These are phyloP conservation scores for Sporothrix dimorphospora DNA, from an alignment of 2,329 filamentous ascomycete genomes.

Conservation along the genomic window DNA sequence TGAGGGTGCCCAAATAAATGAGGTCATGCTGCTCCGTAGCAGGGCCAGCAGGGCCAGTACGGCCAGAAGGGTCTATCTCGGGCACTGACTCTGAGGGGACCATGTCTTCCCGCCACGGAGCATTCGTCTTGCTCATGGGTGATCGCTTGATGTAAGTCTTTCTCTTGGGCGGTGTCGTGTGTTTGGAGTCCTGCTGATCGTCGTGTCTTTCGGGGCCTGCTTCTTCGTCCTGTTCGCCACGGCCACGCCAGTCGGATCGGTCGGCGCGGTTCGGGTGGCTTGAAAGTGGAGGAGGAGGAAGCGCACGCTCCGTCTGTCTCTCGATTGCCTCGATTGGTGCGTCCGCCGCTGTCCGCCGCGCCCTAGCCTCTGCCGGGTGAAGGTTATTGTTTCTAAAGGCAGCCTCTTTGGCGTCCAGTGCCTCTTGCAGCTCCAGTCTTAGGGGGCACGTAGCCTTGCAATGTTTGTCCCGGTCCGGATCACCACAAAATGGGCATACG, in stretches of 20 bases:
- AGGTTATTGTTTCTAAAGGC: not conserved
- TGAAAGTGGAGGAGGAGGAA: not conserved
- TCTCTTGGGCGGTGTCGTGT: not conserved
- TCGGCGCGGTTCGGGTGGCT: not conserved
- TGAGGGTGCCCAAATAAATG: not conserved
- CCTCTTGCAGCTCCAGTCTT: not conserved
- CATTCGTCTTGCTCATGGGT: slow-evolving; percentile 14
- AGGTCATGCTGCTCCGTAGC: not conserved
- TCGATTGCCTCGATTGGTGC: not conserved
- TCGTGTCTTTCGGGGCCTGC: not conserved
- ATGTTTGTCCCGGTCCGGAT: slow-evolving; percentile 25
- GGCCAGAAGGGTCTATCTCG: not conserved
- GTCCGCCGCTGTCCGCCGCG: not conserved
- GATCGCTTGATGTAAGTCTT: not conserved
- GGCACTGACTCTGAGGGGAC: not conserved
- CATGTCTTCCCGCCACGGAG: not conserved
- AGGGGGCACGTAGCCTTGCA: slow-evolving; percentile 28
- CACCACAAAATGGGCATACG: slow-evolving; percentile 32
- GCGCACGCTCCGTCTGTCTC: not conserved
- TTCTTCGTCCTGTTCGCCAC: not conserved
- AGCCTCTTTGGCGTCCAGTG: not conserved
- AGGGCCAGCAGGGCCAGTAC: not conserved
- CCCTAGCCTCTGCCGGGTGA: not conserved
- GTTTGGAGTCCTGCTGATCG: not conserved
- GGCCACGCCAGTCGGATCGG: not conserved